Evolutionary conservation across 257 asterid genomes (phyloP), one percentile per base, ranked within the genome.

Genomic region (Rubia yunnanensis): DNA sequence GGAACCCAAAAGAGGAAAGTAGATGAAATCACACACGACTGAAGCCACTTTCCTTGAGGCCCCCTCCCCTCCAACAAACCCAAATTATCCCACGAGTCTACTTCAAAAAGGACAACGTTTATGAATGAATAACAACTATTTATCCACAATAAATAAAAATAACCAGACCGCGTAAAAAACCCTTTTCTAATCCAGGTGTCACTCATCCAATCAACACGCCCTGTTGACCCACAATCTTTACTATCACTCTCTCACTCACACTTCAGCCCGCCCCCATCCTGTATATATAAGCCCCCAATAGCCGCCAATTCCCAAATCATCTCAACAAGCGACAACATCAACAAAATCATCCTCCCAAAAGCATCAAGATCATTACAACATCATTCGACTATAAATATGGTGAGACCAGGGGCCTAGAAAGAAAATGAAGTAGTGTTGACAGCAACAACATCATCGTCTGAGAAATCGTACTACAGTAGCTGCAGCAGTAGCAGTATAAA

Each of bases 251-350:
- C 20, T 17, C 5, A 17, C 52, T 44, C 0, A 14, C 52, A 44
- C 52, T 44, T 20, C 52, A 14, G n/a, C 52, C 38, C 70, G 24
- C 73, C 58, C n/a, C 55, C 24, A 27, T 36, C 49, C 1, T 70
- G 6, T 68, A 28, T 79, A 75, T 77, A 79, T 73, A 81, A 30
- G 63, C 46, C 0, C 68, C 46, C 0, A 76, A 60, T 5, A 74
- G 92, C 92, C 92, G 92, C 88, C 86, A 81, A 73, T 72, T 53
- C 38, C 30, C 64, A 44, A 44, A 44, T 44, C 52, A 44, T 1
- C 52, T 44, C 52, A 44, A 52, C 24, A 13, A 9, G 7, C 32
- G 13, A 22, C 10, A 14, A 32, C 9, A 60, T 22, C 4, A 24
- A 26, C 6, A 18, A 14, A 24, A 32, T 31, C 59, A 50, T 50